Conservation (phyloP, 768 basidiomycete species). For the Mycena sanguinolenta region DNA sequence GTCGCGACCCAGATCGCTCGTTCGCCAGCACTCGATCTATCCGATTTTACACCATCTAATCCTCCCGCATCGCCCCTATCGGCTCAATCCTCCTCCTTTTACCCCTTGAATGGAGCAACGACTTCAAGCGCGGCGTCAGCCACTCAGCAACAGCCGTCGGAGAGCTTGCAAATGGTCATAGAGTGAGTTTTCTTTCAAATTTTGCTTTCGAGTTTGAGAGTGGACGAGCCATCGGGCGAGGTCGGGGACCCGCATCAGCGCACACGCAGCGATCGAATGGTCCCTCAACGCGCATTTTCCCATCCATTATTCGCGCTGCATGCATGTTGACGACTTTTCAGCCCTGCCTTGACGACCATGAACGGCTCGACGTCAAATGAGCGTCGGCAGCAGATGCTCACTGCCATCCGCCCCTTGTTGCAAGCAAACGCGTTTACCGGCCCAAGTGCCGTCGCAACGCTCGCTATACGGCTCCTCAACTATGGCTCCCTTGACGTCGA, state of each 20-base stretch:
- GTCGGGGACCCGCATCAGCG: slow-evolving; percentile 7
- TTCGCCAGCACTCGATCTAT: slow-evolving; percentile 52
- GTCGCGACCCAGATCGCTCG: slow-evolving; percentile 41
- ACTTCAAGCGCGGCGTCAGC: slow-evolving; percentile 42
- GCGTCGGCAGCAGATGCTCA: slow-evolving; percentile 68
- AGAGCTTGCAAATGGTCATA: slow-evolving; percentile 66
- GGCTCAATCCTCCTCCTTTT: slow-evolving; percentile 50
- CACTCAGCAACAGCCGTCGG: slow-evolving; percentile 37
- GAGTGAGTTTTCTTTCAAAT: slow-evolving; percentile 72
- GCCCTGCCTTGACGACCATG: slow-evolving; percentile 72
- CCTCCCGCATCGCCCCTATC: slow-evolving; percentile 44
- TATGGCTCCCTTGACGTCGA: slow-evolving; percentile 78
- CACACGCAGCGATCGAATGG: background rate
- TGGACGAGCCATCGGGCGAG: background rate
- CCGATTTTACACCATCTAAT: slow-evolving; percentile 54
- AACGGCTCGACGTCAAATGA: slow-evolving; percentile 63
- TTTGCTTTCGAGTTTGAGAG: slow-evolving; percentile 5
- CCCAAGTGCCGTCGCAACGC: slow-evolving; percentile 73
- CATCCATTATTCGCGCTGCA: background rate
- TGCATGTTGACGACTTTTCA: slow-evolving; percentile 43
- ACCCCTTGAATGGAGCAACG: slow-evolving; percentile 48
- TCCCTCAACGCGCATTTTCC: background rate
- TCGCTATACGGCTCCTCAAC: slow-evolving; percentile 70
- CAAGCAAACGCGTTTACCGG: slow-evolving; percentile 73
- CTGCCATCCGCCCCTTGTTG: slow-evolving; percentile 68